Conservation (phyloP, 164 flowering plant species). For the Nymphaea thermarum region DNA sequence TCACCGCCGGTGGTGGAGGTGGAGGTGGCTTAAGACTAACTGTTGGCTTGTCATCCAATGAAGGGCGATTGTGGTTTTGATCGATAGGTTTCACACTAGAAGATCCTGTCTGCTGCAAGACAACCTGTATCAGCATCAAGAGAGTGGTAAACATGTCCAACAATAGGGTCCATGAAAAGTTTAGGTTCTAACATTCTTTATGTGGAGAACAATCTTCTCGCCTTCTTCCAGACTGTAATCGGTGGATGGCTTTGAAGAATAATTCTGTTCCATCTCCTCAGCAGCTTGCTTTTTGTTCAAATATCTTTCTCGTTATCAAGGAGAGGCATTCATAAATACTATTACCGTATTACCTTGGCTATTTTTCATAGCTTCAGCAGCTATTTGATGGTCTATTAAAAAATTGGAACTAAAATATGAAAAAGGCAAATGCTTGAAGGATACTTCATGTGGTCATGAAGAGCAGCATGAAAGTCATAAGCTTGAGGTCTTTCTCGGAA, state of each 20-base stretch:
- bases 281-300: constrained; percentile 92
- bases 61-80: constrained; percentile 50
- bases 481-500: constrained; percentile 94
- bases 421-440: constrained; percentile 1
- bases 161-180: neutral
- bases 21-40: constrained; percentile 64
- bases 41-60: constrained; percentile 41
- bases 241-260: constrained; percentile 53
- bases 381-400: neutral
- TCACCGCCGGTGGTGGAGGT: constrained; percentile 53
- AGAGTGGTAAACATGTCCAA: neutral
- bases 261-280: constrained; percentile 96
- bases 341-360: neutral
- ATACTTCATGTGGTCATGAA: constrained; percentile 99
- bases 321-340: neutral
- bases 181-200: constrained; percentile 51
- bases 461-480: constrained; percentile 97
- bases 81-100: constrained; percentile 31
- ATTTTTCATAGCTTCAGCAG: neutral
- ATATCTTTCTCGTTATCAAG: constrained; percentile 35
- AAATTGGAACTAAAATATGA: neutral
- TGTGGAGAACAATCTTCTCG: constrained; percentile 68
- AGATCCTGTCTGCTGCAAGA: constrained; percentile 31
- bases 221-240: constrained; percentile 97
- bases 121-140: neutral